A percentile compares a stretch with the other conserved stretches of the same genome.
Evolutionary conservation across 768 basidiomycete genomes (phyloP).

Genomic region (Trametes maxima): DNA sequence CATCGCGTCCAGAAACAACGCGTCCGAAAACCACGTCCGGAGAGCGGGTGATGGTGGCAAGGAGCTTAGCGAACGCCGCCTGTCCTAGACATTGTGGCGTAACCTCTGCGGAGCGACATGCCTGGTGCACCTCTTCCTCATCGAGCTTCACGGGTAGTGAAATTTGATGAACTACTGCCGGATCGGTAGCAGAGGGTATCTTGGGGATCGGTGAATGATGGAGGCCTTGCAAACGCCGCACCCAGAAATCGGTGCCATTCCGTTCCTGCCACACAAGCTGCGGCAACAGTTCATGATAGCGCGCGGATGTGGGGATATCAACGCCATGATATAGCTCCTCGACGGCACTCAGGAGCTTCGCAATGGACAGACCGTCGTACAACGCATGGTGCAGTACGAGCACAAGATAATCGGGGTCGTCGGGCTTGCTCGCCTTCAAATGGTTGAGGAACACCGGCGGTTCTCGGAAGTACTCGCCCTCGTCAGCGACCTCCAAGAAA

Average conservation of each 20-base stretch:
- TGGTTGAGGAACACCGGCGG: constrained; percentile 36
- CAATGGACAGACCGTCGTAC: constrained; percentile 49
- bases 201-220: constrained; percentile 5
- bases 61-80: constrained; percentile 34
- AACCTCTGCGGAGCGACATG: constrained; percentile 26
- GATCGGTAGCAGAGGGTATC: background rate
- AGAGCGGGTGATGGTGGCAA: constrained; percentile 27
- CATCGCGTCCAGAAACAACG: constrained; percentile 47
- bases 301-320: constrained; percentile 18
- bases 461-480: constrained; percentile 33
- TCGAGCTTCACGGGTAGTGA: background rate
- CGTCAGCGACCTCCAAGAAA: constrained; percentile 4
- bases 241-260: constrained; percentile 44
- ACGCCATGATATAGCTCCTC: constrained; percentile 35
- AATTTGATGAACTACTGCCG: constrained; percentile 1
- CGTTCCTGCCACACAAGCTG: constrained; percentile 42
- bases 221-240: constrained; percentile 6
- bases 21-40: constrained; percentile 49
- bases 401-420: constrained; percentile 30
- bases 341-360: constrained; percentile 38
- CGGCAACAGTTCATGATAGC: constrained; percentile 44
- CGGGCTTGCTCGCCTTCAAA: background rate
- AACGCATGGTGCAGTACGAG: constrained; percentile 51
- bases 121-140: constrained; percentile 6
- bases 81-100: constrained; percentile 42